Percentiles rank a stretch among this genome's conserved stretches.
These are phyloP conservation scores for Ceratobasidium sp. DNA, from an alignment of 1,284 basidiomycete species.

Conservation along the genomic window DNA sequence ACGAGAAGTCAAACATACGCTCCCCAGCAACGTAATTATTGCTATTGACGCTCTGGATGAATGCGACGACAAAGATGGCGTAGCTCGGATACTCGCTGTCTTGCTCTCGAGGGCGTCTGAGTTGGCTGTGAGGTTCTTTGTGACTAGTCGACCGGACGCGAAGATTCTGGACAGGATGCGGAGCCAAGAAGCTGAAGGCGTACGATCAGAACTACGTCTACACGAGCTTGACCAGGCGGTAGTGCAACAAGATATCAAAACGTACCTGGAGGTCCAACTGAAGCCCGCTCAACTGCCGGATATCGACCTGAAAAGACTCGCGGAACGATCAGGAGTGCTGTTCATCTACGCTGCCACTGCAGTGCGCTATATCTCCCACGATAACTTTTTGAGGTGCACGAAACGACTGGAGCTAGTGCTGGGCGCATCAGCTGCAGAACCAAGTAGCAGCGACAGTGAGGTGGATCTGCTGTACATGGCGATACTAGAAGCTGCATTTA, in stretches of 20 bases:
- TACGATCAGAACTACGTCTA: no score
- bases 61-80: conserved; percentile 24
- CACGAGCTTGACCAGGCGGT: conserved; percentile 9
- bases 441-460: background rate
- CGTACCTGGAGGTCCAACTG: background rate
- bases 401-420: conserved; percentile 9
- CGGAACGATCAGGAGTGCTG: background rate
- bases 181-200: background rate
- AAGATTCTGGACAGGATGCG: conserved; percentile 19
- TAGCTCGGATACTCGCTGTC: background rate
- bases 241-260: conserved; percentile 9
- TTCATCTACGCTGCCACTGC: conserved; percentile 28
- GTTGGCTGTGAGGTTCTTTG: conserved; percentile 27
- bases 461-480: conserved; percentile 1
- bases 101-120: background rate
- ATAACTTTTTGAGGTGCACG: background rate
- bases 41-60: conserved; percentile 36
- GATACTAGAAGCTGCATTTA: background rate
- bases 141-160: conserved; percentile 30
- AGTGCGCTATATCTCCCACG: conserved; percentile 11
- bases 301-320: background rate
- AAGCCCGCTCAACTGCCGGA: background rate
- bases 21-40: background rate
- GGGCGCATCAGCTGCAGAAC: background rate
- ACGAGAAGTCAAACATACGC: background rate